These are phyloP conservation scores for Nephelium lappaceum DNA, from an alignment of 345 rosid genomes.

Conservation along the genomic window DNA sequence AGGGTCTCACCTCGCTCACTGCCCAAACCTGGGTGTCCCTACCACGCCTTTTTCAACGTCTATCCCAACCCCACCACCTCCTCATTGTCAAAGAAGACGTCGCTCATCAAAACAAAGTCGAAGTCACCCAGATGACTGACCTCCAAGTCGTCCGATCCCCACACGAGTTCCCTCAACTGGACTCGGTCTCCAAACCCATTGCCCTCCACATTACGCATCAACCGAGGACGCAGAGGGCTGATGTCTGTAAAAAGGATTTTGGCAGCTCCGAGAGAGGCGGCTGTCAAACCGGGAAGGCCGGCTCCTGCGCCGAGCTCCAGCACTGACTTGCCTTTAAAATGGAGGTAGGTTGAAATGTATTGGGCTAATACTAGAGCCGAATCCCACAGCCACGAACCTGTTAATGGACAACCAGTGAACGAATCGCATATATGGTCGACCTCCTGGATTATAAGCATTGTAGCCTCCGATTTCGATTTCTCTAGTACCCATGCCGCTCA, in stretches of 20 bases:
- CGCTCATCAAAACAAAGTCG: constrained; percentile 43
- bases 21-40: constrained; percentile 24
- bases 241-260: constrained; percentile 34
- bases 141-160: constrained; percentile 25
- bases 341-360: constrained; percentile 28
- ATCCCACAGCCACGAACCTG: constrained; percentile 46
- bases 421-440: constrained; percentile 31
- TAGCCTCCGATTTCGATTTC: constrained; percentile 29
- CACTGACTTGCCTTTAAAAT: constrained; percentile 26
- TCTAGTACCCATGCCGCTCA: constrained; percentile 18
- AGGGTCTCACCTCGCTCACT: constrained; percentile 31
- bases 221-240: constrained; percentile 29
- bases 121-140: constrained; percentile 16
- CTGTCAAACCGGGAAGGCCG: constrained; percentile 38
- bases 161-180: constrained; percentile 36
- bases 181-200: constrained; percentile 28
- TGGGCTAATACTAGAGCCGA: constrained; percentile 39
- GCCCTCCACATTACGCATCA: constrained; percentile 31
- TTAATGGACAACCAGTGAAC: constrained; percentile 32
- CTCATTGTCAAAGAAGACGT: constrained; percentile 36
- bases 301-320: constrained; percentile 44
- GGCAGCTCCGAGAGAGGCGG: constrained; percentile 38
- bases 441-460: constrained; percentile 25
- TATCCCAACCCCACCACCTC: constrained; percentile 27
- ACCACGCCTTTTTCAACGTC: constrained; percentile 31